These are phyloP conservation scores for Fraxinus greggii DNA, from an alignment of 305 asterid species.

Conservation along the genomic window DNA sequence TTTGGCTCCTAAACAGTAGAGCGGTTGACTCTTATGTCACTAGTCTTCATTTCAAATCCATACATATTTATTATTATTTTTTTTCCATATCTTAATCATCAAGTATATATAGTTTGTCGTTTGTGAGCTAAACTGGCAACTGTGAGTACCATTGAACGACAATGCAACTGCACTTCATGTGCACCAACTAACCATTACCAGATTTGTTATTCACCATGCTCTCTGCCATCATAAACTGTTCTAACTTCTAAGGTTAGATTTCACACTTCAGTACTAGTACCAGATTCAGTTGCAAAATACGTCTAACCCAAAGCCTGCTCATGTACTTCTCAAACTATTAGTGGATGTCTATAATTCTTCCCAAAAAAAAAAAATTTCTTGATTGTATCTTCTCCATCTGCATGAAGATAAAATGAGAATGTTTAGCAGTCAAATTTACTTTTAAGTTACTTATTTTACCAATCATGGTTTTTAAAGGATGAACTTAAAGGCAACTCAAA, in stretches of 20 bases:
- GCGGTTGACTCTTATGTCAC: background rate
- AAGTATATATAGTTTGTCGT: background rate
- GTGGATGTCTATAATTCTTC: background rate
- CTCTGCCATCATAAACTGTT: slow-evolving; percentile 13
- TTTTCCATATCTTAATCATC: background rate
- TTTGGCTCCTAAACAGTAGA: background rate
- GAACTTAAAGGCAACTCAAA: background rate
- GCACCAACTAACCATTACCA: slow-evolving; percentile 20
- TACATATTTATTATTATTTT: too few species aligned
- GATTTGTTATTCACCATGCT: background rate
- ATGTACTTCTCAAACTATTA: background rate
- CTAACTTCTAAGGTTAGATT: background rate
- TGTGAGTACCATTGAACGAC: slow-evolving; percentile 17
- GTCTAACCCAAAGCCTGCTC: background rate
- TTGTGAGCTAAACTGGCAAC: background rate
- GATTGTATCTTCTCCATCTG: background rate
- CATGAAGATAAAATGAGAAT: background rate
- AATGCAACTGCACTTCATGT: slow-evolving; percentile 31
- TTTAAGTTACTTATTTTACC: background rate
- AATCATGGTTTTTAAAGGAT: background rate
- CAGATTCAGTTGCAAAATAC: background rate
- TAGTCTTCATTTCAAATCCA: background rate
- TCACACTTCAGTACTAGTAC: background rate
- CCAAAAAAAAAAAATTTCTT: background rate
- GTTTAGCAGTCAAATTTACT: background rate